Conservation (phyloP, 2,329 filamentous ascomycete species). For the Talaromyces sp. region DNA sequence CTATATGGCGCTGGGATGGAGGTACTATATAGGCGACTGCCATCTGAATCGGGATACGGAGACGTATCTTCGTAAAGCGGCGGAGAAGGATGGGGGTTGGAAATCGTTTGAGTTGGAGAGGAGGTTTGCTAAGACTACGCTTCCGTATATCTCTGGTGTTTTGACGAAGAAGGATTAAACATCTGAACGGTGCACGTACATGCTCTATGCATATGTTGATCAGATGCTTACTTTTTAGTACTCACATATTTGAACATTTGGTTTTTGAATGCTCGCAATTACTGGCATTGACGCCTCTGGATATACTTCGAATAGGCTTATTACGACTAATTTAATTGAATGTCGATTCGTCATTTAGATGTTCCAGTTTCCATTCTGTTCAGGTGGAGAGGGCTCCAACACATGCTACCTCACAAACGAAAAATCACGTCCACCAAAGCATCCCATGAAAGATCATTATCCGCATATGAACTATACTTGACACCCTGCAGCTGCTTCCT, state of each 20-base stretch:
- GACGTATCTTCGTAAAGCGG: slow-evolving; percentile 43
- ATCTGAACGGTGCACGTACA: neutral
- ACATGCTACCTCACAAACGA: too few relatives aligned
- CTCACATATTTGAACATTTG: neutral
- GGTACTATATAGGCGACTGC: slow-evolving; percentile 54
- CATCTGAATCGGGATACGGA: slow-evolving; percentile 52
- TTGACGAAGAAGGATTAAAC: slow-evolving; percentile 40
- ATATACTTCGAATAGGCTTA: neutral
- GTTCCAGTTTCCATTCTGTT: too few relatives aligned
- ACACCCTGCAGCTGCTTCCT: too few relatives aligned
- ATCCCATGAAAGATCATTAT: too few relatives aligned
- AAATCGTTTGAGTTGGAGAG: slow-evolving; percentile 48
- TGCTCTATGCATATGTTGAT: neutral
- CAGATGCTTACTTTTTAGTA: neutral
- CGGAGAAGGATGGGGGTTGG: slow-evolving; percentile 48
- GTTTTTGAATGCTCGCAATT: neutral
- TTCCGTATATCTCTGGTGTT: slow-evolving; percentile 44
- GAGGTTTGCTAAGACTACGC: slow-evolving; percentile 37
- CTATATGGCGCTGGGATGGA: slow-evolving; percentile 51
- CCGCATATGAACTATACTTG: too few relatives aligned
- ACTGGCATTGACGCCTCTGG: neutral
- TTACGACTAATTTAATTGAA: neutral
- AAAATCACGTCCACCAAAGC: too few relatives aligned
- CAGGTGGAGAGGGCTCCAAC: too few relatives aligned
- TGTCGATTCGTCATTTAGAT: too few relatives aligned